Evolutionary conservation across 108 stramenopile genomes (phyloP).

Genomic region (Cyclotella choctawhatcheeana): DNA sequence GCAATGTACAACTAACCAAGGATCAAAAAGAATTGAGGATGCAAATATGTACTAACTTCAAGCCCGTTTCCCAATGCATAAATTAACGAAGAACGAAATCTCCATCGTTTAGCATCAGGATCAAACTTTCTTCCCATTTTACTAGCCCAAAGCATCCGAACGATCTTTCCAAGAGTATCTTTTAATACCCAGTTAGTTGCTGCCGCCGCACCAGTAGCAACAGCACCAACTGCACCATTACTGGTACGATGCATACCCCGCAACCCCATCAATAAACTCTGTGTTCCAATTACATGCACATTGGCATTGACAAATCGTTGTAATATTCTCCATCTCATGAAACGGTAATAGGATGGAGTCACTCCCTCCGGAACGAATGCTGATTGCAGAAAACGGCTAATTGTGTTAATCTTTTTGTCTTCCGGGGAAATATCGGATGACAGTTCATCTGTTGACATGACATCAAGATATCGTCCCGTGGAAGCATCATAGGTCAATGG

Average conservation of each 20-base stretch:
- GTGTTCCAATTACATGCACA: slow-evolving; percentile 92
- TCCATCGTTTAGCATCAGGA: slow-evolving; percentile 94
- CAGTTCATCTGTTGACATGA: slow-evolving; percentile 11
- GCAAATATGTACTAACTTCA: slow-evolving; percentile 89
- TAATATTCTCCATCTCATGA: slow-evolving; percentile 83
- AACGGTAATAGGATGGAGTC: slow-evolving; percentile 81
- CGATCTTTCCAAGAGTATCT: slow-evolving; percentile 92
- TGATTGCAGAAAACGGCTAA: slow-evolving; percentile 32
- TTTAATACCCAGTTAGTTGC: slow-evolving; percentile 96
- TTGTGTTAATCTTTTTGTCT: slow-evolving; percentile 10
- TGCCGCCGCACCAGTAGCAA: slow-evolving; percentile 72
- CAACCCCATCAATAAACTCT: slow-evolving; percentile 88
- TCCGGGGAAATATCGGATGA: slow-evolving; percentile 1
- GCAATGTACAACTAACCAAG: slow-evolving; percentile 40
- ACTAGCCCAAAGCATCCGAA: slow-evolving; percentile 93
- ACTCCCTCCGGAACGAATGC: slow-evolving; percentile 89
- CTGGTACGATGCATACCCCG: slow-evolving; percentile 67
- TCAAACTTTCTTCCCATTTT: slow-evolving; percentile 94
- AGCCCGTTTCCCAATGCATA: slow-evolving; percentile 89
- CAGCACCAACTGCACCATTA: slow-evolving; percentile 10
- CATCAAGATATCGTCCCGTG: slow-evolving; percentile 45
- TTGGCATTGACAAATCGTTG: slow-evolving; percentile 92
- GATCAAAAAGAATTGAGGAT: slow-evolving; percentile 81
- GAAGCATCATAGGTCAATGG: slow-evolving; percentile 34
- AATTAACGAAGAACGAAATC: slow-evolving; percentile 80